Base-by-base conservation (phyloP, 2,329 filamentous ascomycete species). In the Apiospora marii region DNA sequence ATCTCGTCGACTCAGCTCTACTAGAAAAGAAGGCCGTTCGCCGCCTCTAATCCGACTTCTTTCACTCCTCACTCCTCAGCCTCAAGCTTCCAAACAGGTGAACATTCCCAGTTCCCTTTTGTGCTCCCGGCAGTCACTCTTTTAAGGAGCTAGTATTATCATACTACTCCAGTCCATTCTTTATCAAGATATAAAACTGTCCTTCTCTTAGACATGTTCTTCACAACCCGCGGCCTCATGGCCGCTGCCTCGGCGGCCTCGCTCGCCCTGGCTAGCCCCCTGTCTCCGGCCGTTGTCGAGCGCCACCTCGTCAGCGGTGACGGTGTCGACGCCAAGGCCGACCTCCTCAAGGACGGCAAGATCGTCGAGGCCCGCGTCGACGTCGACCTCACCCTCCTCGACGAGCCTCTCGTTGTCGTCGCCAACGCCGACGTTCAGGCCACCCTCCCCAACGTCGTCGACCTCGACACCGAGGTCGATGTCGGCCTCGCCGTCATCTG, bases 401-500 rank as follows among this genome's bases (percentile, higher is more conserved):
- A 67, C 37, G 69, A 69, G 85, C 88, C 72, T 79, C 87, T 48
- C 61, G 72, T 84, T 0, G 78, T 78, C 14, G 74, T 68, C 8
- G 80, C 77, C 1, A 70, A 73, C 58, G 76, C 77, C 34, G 78
- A 64, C 12, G 22, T 64, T 16, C 34, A 19, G 8, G 30, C 34
- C 19, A 41, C 19, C 22, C 4, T 64, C 10, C 58, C 58, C 58
- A 41, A 41, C 58, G 34, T 64, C 4, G 19, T 64, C 58, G 58
- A 64, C 34, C 58, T 64, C 34, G 30, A 41, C 1, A 41, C 34
- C 34, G 58, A 64, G 7, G 58, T 41, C 19, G 46, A 71, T 64
- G 78, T 79, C 12, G 76, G 77, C 37, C 76, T 84, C 7, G 73
- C 74, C 1, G 76, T 87, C 67, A 78, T 80, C 44, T 89, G 87